Base-by-base conservation (phyloP, 768 basidiomycete genomes). In the Naganishia friedmannii region DNA sequence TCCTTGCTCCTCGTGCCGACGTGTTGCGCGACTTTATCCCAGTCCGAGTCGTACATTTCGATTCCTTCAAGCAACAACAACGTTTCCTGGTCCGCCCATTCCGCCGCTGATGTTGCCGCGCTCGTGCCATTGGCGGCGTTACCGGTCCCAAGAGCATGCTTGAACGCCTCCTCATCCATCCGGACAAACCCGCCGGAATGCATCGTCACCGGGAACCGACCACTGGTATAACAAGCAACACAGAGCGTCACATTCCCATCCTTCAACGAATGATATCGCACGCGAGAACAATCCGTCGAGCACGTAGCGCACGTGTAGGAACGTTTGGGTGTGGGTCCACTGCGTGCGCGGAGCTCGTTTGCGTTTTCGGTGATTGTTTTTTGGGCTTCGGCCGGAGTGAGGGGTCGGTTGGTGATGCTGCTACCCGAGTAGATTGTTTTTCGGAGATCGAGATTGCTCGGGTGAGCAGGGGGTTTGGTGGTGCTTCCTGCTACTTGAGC, bases 31-130 rank as follows among this genome's bases (percentile, higher is more conserved):
- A 98, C 88, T 58, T 87, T 86, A 26, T 88, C 87, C 95, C 95
- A 99, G 77, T 97, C 95, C 76, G 98, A 95, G 74, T 96, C 93
- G 79, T 88, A 92, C 92, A 99, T 96, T 82, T 99, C 96, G 53
- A 99, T 87, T 19, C 89, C 96, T 80, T 99, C 96, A n/a, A 99
- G 85, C 5, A 99, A 84, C 9, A 91, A 82, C 12, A 99, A 82
- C 23, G 89, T 85, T 81, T 99, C 96, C 78, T 93, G 90, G 78
- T 96, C 94, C 1, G 87, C 85, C 96, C 96, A 99, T 70, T 85
- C 84, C 42, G 42, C 42, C 9, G 15, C 42, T 13, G 67, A 89
- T 87, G 23, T 70, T 74, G 67, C 88, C 88, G 32, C 72, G 15
- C 9, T 17, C 9, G 42, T 17, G 42, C 42, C 42, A 15, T 42